Evolutionary conservation across 257 asterid genomes (phyloP), one percentile per base, ranked within the genome.

Genomic region (Solanum stenotomum): DNA sequence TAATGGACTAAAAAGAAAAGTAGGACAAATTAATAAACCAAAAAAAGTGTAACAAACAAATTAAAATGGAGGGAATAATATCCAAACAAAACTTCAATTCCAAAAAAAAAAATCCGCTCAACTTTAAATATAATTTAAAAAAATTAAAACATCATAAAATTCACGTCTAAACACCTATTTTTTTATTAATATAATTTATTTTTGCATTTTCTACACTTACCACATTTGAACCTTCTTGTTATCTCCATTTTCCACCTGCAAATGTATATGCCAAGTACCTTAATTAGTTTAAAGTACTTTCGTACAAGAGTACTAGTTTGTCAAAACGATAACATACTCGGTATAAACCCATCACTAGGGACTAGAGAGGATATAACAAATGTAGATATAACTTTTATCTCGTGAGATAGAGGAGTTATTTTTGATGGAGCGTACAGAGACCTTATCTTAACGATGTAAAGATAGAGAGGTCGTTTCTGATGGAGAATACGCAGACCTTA

Each of bases 161-260:
- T 38, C 42, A 38, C 3, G 11, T 38, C 42, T 38, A 38, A 38
- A 38, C 42, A 38, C 42, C 42, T 38, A 38, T 38, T 38, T 38
- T 38, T 38, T 38, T 38, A 63, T 38, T 8, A 63, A 13, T 68
- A 70, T 70, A 70, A 70, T 14, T 42, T 42, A 42, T 42, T 10
- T 42, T 42, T 42, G 42, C 77, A 65, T 67, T 79, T 63, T 46
- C 75, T 78, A 31, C 12, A 63, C 91, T 90, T 59, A 91, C 92
- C 90, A 6, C 56, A 75, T 25, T 52, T 59, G 25, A 34, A 70
- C 38, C 63, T 15, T 40, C 49, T 65, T 85, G 4, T 33, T 44
- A 38, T 67, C 72, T 44, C 38, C 79, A 61, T 15, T 15, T 65
- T 70, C 86, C 70, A 83, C 91, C 92, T 89, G 88, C 72, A 33